A percentile compares a stretch with the other conserved stretches of the same genome.
phyloP scores from a whole-genome alignment of 345 rosid species.

The Linum tenue region DNA sequence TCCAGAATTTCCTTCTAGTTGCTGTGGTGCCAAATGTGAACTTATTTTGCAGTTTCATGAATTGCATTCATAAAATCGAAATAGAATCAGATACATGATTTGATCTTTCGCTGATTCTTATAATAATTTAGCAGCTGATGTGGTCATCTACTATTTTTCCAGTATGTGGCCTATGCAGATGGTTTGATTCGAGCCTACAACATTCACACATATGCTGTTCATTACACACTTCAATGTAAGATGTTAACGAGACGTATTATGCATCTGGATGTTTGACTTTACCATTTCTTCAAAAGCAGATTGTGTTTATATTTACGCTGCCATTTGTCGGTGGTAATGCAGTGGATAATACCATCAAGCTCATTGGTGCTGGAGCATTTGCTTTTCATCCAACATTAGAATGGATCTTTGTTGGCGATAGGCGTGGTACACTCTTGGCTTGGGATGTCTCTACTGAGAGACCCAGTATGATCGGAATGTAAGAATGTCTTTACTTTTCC shows the following conservation, averaged over 20 bases:
- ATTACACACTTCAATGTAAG: conserved; percentile 86
- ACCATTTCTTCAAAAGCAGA: background rate
- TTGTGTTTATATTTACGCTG: conserved; percentile 6
- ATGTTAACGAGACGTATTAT: conserved; percentile 9
- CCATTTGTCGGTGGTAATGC: conserved; percentile 18
- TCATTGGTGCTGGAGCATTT: conserved; percentile 84
- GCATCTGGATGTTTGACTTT: conserved; percentile 3
- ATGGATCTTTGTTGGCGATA: conserved; percentile 97
- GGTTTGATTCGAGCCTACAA: conserved; percentile 95
- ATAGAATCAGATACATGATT: background rate
- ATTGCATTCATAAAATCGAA: too few species aligned
- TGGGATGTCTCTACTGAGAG: conserved; percentile 99
- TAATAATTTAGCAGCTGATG: background rate
- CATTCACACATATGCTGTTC: conserved; percentile 87
- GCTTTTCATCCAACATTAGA: conserved; percentile 94
- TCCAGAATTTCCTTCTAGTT: too few species aligned
- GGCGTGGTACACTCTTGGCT: conserved; percentile 89
- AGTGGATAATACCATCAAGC: conserved; percentile 95
- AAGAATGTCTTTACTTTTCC: conserved; percentile 20
- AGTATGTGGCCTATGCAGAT: conserved; percentile 98
- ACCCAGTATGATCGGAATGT: conserved; percentile 96
- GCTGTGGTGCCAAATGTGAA: too few species aligned
- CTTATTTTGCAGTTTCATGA: too few species aligned
- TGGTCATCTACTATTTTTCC: conserved; percentile 17
- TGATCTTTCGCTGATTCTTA: background rate